Evolutionary conservation across 495 filamentous ascomycete species (phyloP).

Genomic region (Pseudevernia furfuracea): DNA sequence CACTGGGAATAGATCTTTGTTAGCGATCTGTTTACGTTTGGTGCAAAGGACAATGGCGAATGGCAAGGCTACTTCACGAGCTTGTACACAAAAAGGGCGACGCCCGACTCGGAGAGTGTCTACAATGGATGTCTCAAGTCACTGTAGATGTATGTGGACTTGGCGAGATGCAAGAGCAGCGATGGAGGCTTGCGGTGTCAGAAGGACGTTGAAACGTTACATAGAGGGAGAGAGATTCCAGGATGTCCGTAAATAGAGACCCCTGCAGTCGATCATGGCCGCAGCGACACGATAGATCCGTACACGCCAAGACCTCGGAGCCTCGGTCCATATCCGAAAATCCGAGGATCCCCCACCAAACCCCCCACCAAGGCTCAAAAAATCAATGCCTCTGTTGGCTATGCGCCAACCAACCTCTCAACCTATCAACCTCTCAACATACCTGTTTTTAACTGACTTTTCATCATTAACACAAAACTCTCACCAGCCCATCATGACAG

Average conservation of each 20-base stretch:
- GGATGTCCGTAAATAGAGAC: slow-evolving; percentile 19
- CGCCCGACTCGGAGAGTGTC: background rate
- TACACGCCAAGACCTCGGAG: background rate
- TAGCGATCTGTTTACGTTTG: background rate
- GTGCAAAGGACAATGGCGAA: background rate
- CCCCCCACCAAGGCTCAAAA: background rate
- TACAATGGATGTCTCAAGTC: background rate
- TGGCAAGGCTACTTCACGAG: background rate
- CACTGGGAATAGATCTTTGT: background rate
- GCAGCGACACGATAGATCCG: slow-evolving; percentile 9
- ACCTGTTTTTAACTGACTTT: background rate
- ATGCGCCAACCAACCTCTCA: background rate
- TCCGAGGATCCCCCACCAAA: background rate
- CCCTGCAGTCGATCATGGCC: slow-evolving; percentile 14
- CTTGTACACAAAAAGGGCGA: no score
- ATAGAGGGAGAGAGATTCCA: slow-evolving; percentile 5
- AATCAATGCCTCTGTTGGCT: background rate
- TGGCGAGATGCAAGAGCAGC: background rate
- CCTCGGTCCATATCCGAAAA: background rate
- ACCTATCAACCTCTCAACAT: background rate
- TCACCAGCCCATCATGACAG: background rate
- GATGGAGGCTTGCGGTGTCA: slow-evolving; percentile 8
- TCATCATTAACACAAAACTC: background rate
- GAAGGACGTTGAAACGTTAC: background rate
- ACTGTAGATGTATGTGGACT: background rate